Evolutionary conservation across 1,139 yeast species (phyloP), one percentile per base, ranked within the genome.

Genomic region (Scheffersomyces titani): DNA sequence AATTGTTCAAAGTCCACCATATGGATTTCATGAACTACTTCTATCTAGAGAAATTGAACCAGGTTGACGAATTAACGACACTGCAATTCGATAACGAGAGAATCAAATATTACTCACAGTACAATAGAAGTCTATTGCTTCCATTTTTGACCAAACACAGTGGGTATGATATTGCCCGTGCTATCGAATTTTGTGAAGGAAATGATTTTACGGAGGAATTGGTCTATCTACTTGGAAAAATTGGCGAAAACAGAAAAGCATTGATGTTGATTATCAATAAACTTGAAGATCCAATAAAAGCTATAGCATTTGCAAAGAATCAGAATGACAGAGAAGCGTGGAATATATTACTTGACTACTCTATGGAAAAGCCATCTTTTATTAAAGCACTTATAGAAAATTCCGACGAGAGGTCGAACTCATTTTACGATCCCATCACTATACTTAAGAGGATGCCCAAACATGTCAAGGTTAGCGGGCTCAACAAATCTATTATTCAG

Each of bases 231-330:
- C 80, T 92, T 60, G 97, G 97, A 6, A 86, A 86, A 65, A 87
- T 90, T 40, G 99, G 99, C 1, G 90, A 90, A 62, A 86, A 88
- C 59, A 83, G 82, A 61, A 82, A 84, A 58, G 98, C 98, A 0
- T 74, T 94, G 63, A 81, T 80, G 60, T 76, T 94, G 54, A 92
- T 94, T 19, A 87, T 92, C 50, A 88, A 90, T 62, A 83, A 90
- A 63, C 73, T 92, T 54, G 82, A 88, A 55, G 96, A 93, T 67
- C 96, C 97, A 0, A 82, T 83, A 48, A 81, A 84, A 63, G 98
- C 98, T 0, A 90, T 94, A 45, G 83, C 81, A 19, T 94, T 92
- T 78, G 97, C 96, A 1, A 86, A 83, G 57, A 80, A 82, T 18
- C 87, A 89, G 61, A 86, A 88, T 54, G 96, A 91, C 63, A 72